A percentile compares a stretch with the other conserved stretches of the same genome.
phyloP scores from a whole-genome alignment of 2,329 filamentous ascomycete species.

The Trichophyton simii region DNA sequence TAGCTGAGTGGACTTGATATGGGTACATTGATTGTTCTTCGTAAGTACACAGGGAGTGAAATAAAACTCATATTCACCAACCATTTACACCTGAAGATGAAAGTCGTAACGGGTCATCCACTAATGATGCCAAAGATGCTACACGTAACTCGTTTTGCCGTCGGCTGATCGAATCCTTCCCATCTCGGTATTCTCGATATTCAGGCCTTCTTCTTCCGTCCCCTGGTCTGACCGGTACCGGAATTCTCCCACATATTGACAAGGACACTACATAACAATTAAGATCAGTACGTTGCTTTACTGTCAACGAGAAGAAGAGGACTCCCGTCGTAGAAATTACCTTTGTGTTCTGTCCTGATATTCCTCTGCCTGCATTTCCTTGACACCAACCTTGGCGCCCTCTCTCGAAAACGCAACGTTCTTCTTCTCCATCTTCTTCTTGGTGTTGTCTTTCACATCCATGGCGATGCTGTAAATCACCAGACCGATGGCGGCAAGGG shows the following conservation, averaged over 20 bases:
- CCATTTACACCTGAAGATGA: background rate
- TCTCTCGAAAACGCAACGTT: constrained; percentile 49
- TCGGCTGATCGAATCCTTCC: background rate
- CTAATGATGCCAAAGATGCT: background rate
- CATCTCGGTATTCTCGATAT: background rate
- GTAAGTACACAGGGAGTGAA: background rate
- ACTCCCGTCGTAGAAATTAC: constrained; percentile 19
- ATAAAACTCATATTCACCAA: background rate
- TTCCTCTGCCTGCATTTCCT: constrained; percentile 44
- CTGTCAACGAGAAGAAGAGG: background rate
- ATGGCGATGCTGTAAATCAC: constrained; percentile 47
- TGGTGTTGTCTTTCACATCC: constrained; percentile 45
- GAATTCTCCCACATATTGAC: constrained; percentile 37
- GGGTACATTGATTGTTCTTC: background rate
- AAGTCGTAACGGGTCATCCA: background rate
- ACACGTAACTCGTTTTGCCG: background rate
- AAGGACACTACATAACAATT: constrained; percentile 26
- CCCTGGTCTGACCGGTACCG: background rate
- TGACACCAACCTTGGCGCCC: constrained; percentile 49
- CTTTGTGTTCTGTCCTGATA: constrained; percentile 49
- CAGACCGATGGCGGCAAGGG: constrained; percentile 43
- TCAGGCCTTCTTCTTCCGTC: background rate
- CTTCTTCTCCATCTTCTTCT: constrained; percentile 51
- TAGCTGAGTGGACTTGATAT: background rate
- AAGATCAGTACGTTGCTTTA: background rate